Conservation (phyloP, 2,329 filamentous ascomycete species). For the Iodosphaeria phyllophila region DNA sequence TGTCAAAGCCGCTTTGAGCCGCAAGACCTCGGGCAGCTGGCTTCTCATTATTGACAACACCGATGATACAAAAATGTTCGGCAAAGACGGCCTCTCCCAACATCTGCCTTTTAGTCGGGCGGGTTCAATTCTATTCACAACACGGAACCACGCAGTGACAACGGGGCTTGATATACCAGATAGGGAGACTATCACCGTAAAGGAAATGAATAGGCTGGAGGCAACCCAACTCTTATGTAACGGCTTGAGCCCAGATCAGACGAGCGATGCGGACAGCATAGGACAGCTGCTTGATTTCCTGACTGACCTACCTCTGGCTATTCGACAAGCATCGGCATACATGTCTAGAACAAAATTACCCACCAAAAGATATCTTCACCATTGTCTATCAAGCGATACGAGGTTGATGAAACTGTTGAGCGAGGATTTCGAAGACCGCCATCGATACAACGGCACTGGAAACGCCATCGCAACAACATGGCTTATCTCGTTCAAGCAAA, state of each 20-base stretch:
- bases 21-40: conserved; percentile 13
- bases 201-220: conserved; percentile 11
- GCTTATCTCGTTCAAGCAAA: conserved; percentile 16
- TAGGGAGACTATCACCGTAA: conserved; percentile 11
- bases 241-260: conserved; percentile 7
- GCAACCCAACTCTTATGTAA: conserved; percentile 11
- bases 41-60: conserved; percentile 24
- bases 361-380: conserved; percentile 9
- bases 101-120: conserved; percentile 3
- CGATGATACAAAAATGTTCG: conserved; percentile 12
- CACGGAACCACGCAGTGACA: conserved; percentile 12
- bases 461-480: conserved; percentile 15
- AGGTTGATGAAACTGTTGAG: conserved; percentile 10
- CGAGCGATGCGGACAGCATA: conserved; percentile 2
- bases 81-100: neutral
- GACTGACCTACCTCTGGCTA: conserved; percentile 20
- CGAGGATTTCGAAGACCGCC: conserved; percentile 11
- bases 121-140: conserved; percentile 18
- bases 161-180: conserved; percentile 12
- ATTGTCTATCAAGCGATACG: conserved; percentile 8
- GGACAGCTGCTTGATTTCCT: conserved; percentile 14
- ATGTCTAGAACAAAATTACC: conserved; percentile 12
- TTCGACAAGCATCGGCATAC: conserved; percentile 21
- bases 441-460: conserved; percentile 8
- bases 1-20: conserved; percentile 15